Evolutionary conservation across 768 basidiomycete genomes (phyloP).

Genomic region (Cyclocybe cylindracea): DNA sequence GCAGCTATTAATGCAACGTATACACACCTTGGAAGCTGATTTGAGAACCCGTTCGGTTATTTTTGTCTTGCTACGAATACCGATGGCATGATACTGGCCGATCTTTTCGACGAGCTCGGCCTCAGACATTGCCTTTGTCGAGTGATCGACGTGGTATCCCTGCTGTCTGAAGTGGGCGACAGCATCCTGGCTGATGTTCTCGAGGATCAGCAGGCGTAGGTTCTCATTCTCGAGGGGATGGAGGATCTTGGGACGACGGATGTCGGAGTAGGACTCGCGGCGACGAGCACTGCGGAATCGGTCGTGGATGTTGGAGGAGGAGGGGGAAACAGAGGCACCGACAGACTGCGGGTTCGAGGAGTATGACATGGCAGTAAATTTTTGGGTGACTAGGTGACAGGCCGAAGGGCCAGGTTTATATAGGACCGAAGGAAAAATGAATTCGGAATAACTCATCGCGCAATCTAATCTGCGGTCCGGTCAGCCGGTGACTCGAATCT

Average conservation of each 20-base stretch:
- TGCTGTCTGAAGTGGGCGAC: slow-evolving; percentile 76
- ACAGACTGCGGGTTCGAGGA: slow-evolving; percentile 50
- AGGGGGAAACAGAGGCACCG: slow-evolving; percentile 58
- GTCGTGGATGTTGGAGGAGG: slow-evolving; percentile 44
- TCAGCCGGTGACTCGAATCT: slow-evolving; percentile 18
- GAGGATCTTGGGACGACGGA: slow-evolving; percentile 67
- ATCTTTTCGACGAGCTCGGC: slow-evolving; percentile 88
- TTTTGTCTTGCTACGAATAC: slow-evolving; percentile 97
- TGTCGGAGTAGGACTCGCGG: slow-evolving; percentile 31
- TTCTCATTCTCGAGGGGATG: slow-evolving; percentile 84
- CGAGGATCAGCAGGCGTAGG: slow-evolving; percentile 81
- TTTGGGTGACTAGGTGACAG: neutral
- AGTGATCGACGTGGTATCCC: slow-evolving; percentile 92
- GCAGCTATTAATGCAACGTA: neutral
- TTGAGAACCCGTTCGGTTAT: slow-evolving; percentile 89
- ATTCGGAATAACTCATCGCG: slow-evolving; percentile 3
- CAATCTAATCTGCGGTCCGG: slow-evolving; percentile 17
- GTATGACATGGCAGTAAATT: slow-evolving; percentile 38
- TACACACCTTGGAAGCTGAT: slow-evolving; percentile 77
- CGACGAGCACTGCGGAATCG: slow-evolving; percentile 34
- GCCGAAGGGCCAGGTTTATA: slow-evolving; percentile 7
- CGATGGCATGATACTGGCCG: slow-evolving; percentile 87
- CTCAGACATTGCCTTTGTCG: slow-evolving; percentile 84
- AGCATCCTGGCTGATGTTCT: slow-evolving; percentile 94
- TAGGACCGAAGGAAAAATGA: slow-evolving; percentile 6